phyloP scores from a whole-genome alignment of 257 asterid species.

The Cordia subcordata region DNA sequence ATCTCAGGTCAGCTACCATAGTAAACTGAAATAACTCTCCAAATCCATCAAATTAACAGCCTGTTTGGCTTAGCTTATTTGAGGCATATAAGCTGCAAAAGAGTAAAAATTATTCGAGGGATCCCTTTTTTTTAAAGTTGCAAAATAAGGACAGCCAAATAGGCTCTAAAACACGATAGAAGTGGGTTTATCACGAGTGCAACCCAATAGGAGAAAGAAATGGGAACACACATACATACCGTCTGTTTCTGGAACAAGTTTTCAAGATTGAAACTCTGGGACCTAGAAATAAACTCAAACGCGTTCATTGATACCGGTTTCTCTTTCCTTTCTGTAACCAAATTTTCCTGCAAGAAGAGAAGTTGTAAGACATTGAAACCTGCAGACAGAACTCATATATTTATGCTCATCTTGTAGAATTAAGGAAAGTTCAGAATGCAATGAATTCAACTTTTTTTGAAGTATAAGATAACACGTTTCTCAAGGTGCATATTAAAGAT shows the following conservation, averaged over 20 bases:
- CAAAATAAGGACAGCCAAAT: too few species aligned
- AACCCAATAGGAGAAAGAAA: not conserved
- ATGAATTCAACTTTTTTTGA: too few species aligned
- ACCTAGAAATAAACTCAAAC: slow-evolving; percentile 75
- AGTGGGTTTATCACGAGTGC: too few species aligned
- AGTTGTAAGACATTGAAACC: not conserved
- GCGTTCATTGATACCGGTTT: slow-evolving; percentile 85
- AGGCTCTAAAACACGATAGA: too few species aligned
- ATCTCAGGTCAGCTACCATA: too few species aligned
- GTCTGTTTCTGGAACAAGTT: slow-evolving; percentile 60
- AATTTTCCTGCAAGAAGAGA: slow-evolving; percentile 49
- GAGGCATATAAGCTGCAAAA: too few species aligned
- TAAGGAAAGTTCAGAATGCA: too few species aligned
- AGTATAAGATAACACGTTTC: not conserved
- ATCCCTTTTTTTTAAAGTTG: too few species aligned
- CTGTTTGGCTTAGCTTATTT: too few species aligned
- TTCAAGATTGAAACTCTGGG: slow-evolving; percentile 71
- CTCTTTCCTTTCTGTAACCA: slow-evolving; percentile 65
- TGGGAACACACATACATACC: slow-evolving; percentile 33
- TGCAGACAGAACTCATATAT: slow-evolving; percentile 3
- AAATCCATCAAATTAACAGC: too few species aligned
- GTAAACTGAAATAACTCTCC: not conserved
- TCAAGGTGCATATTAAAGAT: not conserved
- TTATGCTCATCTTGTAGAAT: too few species aligned
- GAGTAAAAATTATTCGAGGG: too few species aligned